Evolutionary conservation across 208 protist species (phyloP).

Genomic region (Kentomonas sorsogonicus): DNA sequence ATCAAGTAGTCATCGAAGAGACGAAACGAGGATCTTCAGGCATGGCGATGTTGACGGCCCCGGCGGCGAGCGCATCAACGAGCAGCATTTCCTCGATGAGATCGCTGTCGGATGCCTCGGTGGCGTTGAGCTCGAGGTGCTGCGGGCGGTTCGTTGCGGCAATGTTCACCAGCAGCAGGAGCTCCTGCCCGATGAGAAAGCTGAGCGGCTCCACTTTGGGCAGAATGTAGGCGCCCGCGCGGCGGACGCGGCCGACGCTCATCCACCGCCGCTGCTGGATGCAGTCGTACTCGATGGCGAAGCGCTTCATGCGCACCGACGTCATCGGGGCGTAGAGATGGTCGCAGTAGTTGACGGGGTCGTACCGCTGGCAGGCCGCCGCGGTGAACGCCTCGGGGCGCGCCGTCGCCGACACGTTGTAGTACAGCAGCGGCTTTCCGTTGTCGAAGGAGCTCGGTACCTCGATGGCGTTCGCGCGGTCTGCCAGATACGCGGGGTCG

Average conservation of each 20-base stretch:
- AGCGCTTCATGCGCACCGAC: constrained; percentile 54
- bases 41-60: too few relatives aligned
- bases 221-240: constrained; percentile 8
- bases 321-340: constrained; percentile 29
- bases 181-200: constrained; percentile 7
- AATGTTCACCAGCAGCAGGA: constrained; percentile 35
- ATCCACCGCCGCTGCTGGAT: constrained; percentile 51
- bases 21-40: too few relatives aligned
- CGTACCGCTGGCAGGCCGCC: constrained; percentile 46
- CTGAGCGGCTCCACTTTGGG: constrained; percentile 16
- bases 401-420: constrained; percentile 39
- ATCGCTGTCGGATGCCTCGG: too few relatives aligned
- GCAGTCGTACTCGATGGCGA: constrained; percentile 41
- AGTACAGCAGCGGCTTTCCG: constrained; percentile 26
- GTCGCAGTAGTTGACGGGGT: constrained; percentile 49
- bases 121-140: not conserved
- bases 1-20: too few relatives aligned
- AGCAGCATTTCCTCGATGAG: not conserved
- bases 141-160: constrained; percentile 18
- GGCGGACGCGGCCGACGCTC: constrained; percentile 15
- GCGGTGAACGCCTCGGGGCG: constrained; percentile 28
- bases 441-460: constrained; percentile 7
- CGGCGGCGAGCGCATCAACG: not conserved
- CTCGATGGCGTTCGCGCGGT: constrained; percentile 12
- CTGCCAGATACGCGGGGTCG: constrained; percentile 15